These are phyloP conservation scores for Fraxinus sp. DNA, from an alignment of 305 asterid genomes.

Conservation along the genomic window DNA sequence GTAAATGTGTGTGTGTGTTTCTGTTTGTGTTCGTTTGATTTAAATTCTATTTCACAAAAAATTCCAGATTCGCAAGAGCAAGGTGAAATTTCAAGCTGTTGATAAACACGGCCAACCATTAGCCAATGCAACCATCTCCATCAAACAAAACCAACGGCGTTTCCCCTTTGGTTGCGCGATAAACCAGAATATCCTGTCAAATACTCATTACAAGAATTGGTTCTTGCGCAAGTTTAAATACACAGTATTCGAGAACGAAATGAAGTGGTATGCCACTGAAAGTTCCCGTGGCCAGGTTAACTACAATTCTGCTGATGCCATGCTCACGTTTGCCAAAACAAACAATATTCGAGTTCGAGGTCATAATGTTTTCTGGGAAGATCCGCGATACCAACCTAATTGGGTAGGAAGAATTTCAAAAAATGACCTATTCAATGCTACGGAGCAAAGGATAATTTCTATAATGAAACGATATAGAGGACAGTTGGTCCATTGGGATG, in stretches of 20 bases:
- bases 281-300: slow-evolving; percentile 27
- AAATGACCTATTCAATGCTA: slow-evolving; percentile 32
- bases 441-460: slow-evolving; percentile 33
- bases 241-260: slow-evolving; percentile 61
- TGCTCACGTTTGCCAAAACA: slow-evolving; percentile 33
- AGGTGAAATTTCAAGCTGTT: slow-evolving; percentile 45
- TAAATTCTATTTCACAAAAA: not conserved
- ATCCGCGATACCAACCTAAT: slow-evolving; percentile 31
- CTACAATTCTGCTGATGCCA: slow-evolving; percentile 51
- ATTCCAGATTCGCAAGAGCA: slow-evolving; percentile 49
- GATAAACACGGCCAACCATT: slow-evolving; percentile 43
- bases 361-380: slow-evolving; percentile 69
- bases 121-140: slow-evolving; percentile 42
- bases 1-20: not conserved
- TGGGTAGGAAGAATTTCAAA: slow-evolving; percentile 48
- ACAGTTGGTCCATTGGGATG: slow-evolving; percentile 70
- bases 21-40: not conserved
- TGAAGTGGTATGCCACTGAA: slow-evolving; percentile 64
- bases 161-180: slow-evolving; percentile 67
- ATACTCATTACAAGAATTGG: slow-evolving; percentile 50
- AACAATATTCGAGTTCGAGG: slow-evolving; percentile 51
- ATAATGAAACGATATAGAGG: slow-evolving; percentile 42
- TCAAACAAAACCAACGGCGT: slow-evolving; percentile 24
- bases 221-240: slow-evolving; percentile 52
- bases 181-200: slow-evolving; percentile 36